These are phyloP conservation scores for Diospyros lotus DNA, from an alignment of 148 eudicot genomes.

Conservation along the genomic window DNA sequence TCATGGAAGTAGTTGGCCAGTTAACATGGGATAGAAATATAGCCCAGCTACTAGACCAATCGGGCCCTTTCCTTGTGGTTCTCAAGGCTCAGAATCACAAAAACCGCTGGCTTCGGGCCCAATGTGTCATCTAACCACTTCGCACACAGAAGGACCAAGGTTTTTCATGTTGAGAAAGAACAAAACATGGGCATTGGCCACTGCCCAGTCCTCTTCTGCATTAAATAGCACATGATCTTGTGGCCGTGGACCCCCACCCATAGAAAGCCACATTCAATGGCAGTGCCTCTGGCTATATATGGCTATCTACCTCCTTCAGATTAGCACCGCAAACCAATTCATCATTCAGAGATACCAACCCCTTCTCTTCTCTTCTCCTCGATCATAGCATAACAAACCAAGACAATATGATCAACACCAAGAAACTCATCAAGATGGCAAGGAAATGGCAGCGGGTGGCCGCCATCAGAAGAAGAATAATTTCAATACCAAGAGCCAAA, in stretches of 20 bases:
- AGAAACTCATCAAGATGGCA: slow-evolving; percentile 10
- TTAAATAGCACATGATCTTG: slow-evolving; percentile 9
- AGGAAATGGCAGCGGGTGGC: slow-evolving; percentile 17
- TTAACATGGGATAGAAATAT: background rate
- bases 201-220: background rate
- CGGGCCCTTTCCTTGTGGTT: background rate
- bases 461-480: slow-evolving; percentile 22
- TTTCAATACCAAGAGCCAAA: slow-evolving; percentile 7
- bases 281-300: slow-evolving; percentile 6
- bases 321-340: background rate
- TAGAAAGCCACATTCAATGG: background rate
- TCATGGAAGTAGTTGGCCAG: background rate
- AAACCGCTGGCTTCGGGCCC: background rate
- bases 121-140: slow-evolving; percentile 4
- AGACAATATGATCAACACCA: background rate
- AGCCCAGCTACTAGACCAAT: background rate
- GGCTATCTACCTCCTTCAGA: slow-evolving; percentile 1
- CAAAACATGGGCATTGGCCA: background rate
- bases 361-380: background rate
- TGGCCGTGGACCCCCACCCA: background rate
- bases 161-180: background rate
- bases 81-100: background rate
- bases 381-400: background rate
- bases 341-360: background rate
- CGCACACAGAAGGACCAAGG: background rate